Base-by-base conservation (phyloP, 768 basidiomycete genomes). In the Steccherinum ochraceum region DNA sequence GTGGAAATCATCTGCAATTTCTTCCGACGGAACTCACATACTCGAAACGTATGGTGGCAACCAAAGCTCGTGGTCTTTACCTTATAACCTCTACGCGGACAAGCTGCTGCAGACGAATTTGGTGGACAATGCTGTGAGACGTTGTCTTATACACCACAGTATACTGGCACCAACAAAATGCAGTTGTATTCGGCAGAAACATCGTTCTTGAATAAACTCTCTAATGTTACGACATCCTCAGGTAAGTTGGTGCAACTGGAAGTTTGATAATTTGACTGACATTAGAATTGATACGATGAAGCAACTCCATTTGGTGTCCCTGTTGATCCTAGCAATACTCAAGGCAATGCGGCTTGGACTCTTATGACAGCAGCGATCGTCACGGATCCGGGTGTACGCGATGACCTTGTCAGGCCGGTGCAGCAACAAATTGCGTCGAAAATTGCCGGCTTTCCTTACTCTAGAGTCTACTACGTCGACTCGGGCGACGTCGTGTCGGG, bases 351-450 rank as follows among this genome's bases (percentile, higher is more conserved):
- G 30, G 52, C 57, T 4, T 58, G 57, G 57, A 30, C 39, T 7
- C 25, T 58, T 13, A 49, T 58, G 45, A 54, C 57, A 0, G 48
- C 57, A 4, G 52, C 54, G 2, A 51, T 46, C 2, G 46, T 52
- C 20, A 48, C 52, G 3, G 55, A 56, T 42, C n/a, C 40, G 16
- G 23, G 20, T 35, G 55, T 58, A 1, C 55, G 55, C 4, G 40
- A 54, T 35, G 21, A 7, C 12, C 24, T 53, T 20, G 44, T 53
- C 10, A 26, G 23, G 18, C 46, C 46, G n/a, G 46, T 53, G 11
- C 13, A 26, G 46, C 10, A 3, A 46, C 23, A 21, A 18, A n/a
- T 35, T 20, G 47, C 40, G 27, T 23, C 25, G 18, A 41, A 23
- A 21, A 20, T 46, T 2, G 3, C n/a, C 16, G 19, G 11, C 41